Evolutionary conservation across 2,329 filamentous ascomycete species (phyloP).

Genomic region (Colletotrichum sublineola): DNA sequence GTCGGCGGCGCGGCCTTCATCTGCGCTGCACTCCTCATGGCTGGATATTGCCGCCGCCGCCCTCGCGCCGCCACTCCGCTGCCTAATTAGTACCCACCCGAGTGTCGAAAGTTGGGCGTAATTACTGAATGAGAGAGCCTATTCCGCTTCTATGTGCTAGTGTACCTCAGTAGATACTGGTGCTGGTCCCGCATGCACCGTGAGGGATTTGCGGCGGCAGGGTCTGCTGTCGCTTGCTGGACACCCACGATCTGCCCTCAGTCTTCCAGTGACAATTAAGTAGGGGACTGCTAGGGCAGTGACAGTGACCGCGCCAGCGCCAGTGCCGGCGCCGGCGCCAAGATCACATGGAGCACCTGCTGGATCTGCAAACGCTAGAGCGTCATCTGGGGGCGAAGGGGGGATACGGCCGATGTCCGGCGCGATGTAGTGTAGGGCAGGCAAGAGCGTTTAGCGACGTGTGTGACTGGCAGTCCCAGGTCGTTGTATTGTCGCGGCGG

Average conservation of each 20-base stretch:
- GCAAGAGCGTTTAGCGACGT: conserved; percentile 29
- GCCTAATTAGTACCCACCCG: neutral
- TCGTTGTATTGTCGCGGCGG: neutral
- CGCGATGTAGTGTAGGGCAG: neutral
- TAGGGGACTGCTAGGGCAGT: conserved; percentile 6
- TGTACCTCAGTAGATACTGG: neutral
- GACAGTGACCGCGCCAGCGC: neutral
- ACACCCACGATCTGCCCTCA: conserved; percentile 15
- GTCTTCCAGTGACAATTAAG: neutral
- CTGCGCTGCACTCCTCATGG: conserved; percentile 21
- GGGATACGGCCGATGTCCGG: conserved; percentile 33
- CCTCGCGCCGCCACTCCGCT: conserved; percentile 2
- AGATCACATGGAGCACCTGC: conserved; percentile 15
- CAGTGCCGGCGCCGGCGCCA: conserved; percentile 5
- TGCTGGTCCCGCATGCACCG: conserved; percentile 22
- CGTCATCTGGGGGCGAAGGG: conserved; percentile 14
- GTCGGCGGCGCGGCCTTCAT: conserved; percentile 39
- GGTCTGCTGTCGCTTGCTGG: conserved; percentile 30
- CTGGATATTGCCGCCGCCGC: conserved; percentile 17
- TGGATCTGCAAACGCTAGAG: conserved; percentile 31
- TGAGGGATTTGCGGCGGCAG: conserved; percentile 29
- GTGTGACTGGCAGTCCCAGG: conserved; percentile 28
- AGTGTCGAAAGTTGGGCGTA: conserved; percentile 2
- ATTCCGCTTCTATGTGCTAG: conserved; percentile 9
- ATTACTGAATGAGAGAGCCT: neutral